Base-by-base conservation (phyloP, 495 filamentous ascomycete species). In the Chlorociboria aeruginascens region DNA sequence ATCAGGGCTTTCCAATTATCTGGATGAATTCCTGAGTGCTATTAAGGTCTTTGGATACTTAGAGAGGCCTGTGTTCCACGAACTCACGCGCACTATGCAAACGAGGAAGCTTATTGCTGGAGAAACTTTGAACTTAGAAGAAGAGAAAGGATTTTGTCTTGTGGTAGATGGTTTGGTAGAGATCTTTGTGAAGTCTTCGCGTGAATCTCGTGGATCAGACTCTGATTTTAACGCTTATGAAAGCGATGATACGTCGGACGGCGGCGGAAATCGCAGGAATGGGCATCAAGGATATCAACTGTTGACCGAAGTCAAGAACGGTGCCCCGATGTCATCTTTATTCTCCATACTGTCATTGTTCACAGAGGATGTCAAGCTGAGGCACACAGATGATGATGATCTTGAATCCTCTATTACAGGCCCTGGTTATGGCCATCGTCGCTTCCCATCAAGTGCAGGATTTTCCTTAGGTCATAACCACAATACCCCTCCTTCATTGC, bases 21-120 rank as follows among this genome's bases (percentile, higher is more conserved):
- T 98, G 10, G 92, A 98, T 63, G 93, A 98, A 66, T 98, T 97
- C 54, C 71, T 98, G 11, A 95, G 88, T 64, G 92, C 92, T n/a
- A 97, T 98, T 62, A 97, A 96, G 60, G 89, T 98, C 37, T 98
- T 98, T 68, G 92, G 92, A 2, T 98, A 97, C 61, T 72, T 98
- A 38, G 92, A 98, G 62, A 77, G 92, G 14, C 87, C 90, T 1
- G 92, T 98, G 11, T 98, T 97, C 61, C 92, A 98, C 61, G 92
- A 98, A 63, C 74, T 98, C 55, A 97, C 92, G 2, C 76, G 92
- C 50, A 95, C 88, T 30, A 97, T 98, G 92, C 92, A 97, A 67
- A 97, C 92, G 6, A 72, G 86, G 57, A 97, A 95, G 67, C 68
- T 98, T 36, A 89, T 97, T 49, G 92, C 92, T 13, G 92, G 92